Base-by-base conservation (phyloP, 208 protist species). In the Trypanosoma lewisi region DNA sequence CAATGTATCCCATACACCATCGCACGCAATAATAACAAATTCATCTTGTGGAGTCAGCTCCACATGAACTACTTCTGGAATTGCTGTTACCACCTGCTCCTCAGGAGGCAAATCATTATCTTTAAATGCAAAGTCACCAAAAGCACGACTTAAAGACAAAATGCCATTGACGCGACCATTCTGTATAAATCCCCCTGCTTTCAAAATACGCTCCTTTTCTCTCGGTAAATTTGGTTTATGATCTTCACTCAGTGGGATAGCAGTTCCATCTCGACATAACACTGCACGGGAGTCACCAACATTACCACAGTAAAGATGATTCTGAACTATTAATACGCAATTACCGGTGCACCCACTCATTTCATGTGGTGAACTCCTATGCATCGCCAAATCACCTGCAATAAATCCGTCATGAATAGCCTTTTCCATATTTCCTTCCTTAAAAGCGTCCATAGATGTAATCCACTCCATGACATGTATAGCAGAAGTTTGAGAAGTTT, bases 101-200 rank as follows among this genome's bases (percentile, higher is more conserved):
- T 92, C 84, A 25, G 90, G 82, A 48, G 73, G 80, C n/a, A 93
- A 63, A 60, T 62, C 70, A 53, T 65, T 76, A 54, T 87, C 79
- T 42, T 96, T 96, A 63, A 98, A 98, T 7, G 77, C 76, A 73
- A 95, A 97, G 67, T 98, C 97, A 21, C 97, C 97, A 67, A 98
- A 92, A 1, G 96, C 94, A 50, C 97, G 84, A 51, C 88, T 97
- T 49, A 98, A 81, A n/a, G 95, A 97, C 33, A 98, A 80, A 33
- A 95, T 81, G 9, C 97, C 96, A 78, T 97, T 98, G 2, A 98
- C 96, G 50, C 97, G 82, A 16, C 91, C 89, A 57, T 74, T 82
- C 44, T 91, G 78, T 28, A 98, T 94, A 78, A 83, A 97, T 9
- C 88, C 89, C 21, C 93, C 94, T 25, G 95, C 92, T 14, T 71